phyloP scores from a whole-genome alignment of 805 yeast species.

The Suhomyces faveliae region DNA sequence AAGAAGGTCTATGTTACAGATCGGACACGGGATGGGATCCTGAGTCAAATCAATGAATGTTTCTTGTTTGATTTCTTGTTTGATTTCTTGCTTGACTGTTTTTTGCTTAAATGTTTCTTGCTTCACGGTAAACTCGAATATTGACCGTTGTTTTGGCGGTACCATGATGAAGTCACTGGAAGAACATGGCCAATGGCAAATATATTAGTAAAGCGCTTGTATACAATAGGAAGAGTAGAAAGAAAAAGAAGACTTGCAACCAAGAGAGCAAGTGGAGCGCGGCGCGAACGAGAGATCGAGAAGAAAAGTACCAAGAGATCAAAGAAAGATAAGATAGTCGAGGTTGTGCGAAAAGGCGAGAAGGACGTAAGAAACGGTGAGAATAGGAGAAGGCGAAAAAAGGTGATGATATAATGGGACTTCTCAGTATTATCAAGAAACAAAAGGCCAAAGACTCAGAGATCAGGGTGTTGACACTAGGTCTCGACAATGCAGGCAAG shows the following conservation, averaged over 20 bases:
- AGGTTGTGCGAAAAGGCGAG: not conserved
- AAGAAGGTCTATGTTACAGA: constrained; percentile 45
- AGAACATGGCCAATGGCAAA: not conserved
- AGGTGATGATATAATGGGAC: constrained; percentile 63
- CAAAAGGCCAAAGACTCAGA: constrained; percentile 81
- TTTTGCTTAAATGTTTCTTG: too few species aligned
- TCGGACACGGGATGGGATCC: constrained; percentile 43
- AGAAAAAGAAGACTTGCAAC: not conserved
- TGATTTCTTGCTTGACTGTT: too few species aligned
- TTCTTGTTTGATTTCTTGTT: constrained; percentile 4
- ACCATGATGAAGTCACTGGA: not conserved
- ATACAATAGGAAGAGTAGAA: not conserved
- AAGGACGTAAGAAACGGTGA: too few species aligned
- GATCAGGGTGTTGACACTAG: constrained; percentile 70
- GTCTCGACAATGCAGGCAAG: constrained; percentile 90
- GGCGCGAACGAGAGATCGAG: not conserved
- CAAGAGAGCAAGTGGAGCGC: not conserved
- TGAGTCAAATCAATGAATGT: constrained; percentile 19
- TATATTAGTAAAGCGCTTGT: not conserved
- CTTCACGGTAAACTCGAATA: constrained; percentile 19
- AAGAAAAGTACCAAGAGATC: not conserved
- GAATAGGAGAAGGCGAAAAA: too few species aligned
- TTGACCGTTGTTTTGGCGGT: constrained; percentile 19
- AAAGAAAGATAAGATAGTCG: not conserved
- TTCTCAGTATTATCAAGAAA: constrained; percentile 73